Conservation (phyloP, 1,139 yeast genomes). For the Meyerozyma athensensis region DNA sequence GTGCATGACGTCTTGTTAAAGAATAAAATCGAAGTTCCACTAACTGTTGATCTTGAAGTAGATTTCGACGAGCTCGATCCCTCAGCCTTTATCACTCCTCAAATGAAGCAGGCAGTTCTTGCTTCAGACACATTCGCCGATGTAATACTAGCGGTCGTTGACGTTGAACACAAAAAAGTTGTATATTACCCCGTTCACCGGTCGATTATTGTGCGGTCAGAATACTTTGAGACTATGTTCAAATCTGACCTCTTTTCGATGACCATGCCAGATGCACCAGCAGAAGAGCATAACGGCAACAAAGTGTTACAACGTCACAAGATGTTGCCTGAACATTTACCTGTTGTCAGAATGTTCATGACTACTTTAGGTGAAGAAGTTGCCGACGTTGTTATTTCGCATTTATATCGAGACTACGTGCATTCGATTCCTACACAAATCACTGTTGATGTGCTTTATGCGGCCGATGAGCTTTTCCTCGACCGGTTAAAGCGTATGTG, state of each 20-base stretch:
- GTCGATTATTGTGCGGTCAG: constrained; percentile 55
- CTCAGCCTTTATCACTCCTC: constrained; percentile 13
- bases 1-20: constrained; percentile 36
- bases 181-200: constrained; percentile 59
- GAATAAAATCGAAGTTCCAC: constrained; percentile 10
- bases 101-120: constrained; percentile 17
- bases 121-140: constrained; percentile 41
- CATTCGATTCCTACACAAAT: constrained; percentile 40
- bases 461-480: constrained; percentile 59
- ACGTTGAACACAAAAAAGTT: constrained; percentile 21
- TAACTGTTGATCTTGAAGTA: constrained; percentile 16
- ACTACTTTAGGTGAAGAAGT: constrained; percentile 28
- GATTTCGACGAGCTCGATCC: constrained; percentile 32
- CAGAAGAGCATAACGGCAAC: constrained; percentile 8
- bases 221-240: constrained; percentile 64
- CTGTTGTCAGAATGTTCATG: constrained; percentile 26
- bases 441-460: constrained; percentile 52
- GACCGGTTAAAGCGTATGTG: constrained; percentile 65
- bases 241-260: constrained; percentile 35
- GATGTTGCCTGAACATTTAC: constrained; percentile 20
- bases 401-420: constrained; percentile 58
- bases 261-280: constrained; percentile 18
- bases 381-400: constrained; percentile 52
- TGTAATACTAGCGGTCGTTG: constrained; percentile 38
- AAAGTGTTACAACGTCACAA: constrained; percentile 20